A percentile compares a stretch with the other conserved stretches of the same genome.
phyloP scores from a whole-genome alignment of 164 flowering plant species.

The Paratinospora sagittata region DNA sequence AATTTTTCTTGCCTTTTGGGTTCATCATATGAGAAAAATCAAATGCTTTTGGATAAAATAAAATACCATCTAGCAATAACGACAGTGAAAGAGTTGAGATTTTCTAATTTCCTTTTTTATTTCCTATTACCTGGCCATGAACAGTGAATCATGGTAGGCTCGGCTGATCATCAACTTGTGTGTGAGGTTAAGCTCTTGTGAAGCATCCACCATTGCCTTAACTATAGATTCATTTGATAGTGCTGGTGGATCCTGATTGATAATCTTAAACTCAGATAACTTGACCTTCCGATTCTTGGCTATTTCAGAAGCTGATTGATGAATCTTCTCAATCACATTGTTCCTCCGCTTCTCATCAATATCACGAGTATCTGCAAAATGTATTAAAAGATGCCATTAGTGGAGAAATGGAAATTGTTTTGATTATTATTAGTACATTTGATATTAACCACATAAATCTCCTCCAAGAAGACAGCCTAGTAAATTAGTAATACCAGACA shows the following conservation, averaged over 20 bases:
- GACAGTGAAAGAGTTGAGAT: background rate
- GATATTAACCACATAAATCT: background rate
- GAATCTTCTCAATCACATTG: constrained; percentile 69
- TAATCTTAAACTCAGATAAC: constrained; percentile 66
- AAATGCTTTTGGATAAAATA: background rate
- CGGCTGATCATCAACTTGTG: constrained; percentile 91
- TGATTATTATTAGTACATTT: background rate
- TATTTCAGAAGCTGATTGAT: constrained; percentile 63
- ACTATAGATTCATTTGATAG: constrained; percentile 53
- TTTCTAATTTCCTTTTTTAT: background rate
- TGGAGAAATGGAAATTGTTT: background rate
- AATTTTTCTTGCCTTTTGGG: no score
- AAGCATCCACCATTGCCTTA: constrained; percentile 65
- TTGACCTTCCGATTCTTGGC: constrained; percentile 55
- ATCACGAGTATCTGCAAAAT: constrained; percentile 74
- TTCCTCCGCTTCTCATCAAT: constrained; percentile 89
- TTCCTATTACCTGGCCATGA: constrained; percentile 82
- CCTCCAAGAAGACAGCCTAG: background rate
- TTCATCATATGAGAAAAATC: background rate
- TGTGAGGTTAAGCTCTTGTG: constrained; percentile 60
- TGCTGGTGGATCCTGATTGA: constrained; percentile 99
- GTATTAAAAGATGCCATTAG: background rate
- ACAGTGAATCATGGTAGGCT: constrained; percentile 96
- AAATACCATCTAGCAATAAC: background rate
- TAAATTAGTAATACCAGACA: no score